These are phyloP conservation scores for Stenocarpella maydis DNA, from an alignment of 2,329 filamentous ascomycete species.

Conservation along the genomic window DNA sequence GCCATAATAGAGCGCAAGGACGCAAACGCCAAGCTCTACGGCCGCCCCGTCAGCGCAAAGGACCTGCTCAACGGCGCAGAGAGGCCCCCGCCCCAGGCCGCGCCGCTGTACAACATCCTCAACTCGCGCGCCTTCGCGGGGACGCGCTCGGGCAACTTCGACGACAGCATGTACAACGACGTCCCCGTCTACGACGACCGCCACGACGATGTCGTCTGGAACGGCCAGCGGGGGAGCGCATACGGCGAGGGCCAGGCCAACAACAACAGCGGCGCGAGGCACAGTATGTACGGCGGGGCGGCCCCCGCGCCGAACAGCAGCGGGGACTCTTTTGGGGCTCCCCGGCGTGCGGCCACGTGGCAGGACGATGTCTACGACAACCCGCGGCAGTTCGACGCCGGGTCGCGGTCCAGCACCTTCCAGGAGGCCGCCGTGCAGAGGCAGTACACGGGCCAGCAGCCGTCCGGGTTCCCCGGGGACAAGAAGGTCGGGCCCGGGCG, in stretches of 20 bases:
- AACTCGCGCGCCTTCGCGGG: conserved; percentile 87
- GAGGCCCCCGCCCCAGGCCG: conserved; percentile 80
- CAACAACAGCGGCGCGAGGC: conserved; percentile 39
- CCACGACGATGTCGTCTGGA: conserved; percentile 86
- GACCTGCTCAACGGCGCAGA: conserved; percentile 84
- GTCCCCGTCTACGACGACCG: conserved; percentile 85
- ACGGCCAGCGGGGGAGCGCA: conserved; percentile 74
- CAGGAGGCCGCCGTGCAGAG: conserved; percentile 47
- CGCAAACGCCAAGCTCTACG: conserved; percentile 96
- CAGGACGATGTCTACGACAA: conserved; percentile 78
- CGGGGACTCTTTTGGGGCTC: conserved; percentile 62
- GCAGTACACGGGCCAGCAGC: conserved; percentile 46
- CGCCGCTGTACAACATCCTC: conserved; percentile 83
- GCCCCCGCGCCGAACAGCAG: conserved; percentile 45
- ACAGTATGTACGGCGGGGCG: conserved; percentile 42
- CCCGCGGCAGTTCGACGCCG: conserved; percentile 49
- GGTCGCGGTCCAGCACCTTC: conserved; percentile 61
- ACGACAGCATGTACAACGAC: conserved; percentile 89
- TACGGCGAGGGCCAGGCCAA: conserved; percentile 71
- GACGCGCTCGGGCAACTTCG: conserved; percentile 52
- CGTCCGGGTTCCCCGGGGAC: conserved; percentile 41
- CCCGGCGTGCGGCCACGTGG: conserved; percentile 75
- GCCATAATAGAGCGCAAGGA: conserved; percentile 94
- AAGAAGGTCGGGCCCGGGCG: conserved; percentile 71
- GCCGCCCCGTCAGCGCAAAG: conserved; percentile 78